Conservation (phyloP, 371 early-diverging fungal species). For the Mortierella sp. region DNA sequence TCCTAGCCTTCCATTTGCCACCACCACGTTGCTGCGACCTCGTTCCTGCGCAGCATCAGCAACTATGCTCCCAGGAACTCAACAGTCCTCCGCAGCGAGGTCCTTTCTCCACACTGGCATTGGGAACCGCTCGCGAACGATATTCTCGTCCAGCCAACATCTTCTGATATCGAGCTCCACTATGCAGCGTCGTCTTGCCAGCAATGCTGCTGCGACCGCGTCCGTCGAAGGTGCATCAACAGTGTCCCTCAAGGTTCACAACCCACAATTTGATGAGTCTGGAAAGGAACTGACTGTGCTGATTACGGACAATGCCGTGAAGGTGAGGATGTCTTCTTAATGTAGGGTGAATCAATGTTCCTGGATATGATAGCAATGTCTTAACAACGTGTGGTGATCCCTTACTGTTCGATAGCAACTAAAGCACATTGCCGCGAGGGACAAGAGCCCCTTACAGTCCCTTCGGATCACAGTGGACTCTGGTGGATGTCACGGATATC, state of each 20-base stretch:
- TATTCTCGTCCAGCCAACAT: neutral
- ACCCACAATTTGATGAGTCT: conserved; percentile 42
- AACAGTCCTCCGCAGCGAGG: too few relatives aligned
- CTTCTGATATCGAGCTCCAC: neutral
- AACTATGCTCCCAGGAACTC: neutral
- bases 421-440: conserved; percentile 66
- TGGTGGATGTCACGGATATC: conserved; percentile 97
- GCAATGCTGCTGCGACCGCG: conserved; percentile 12
- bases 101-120: neutral
- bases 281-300: conserved; percentile 42
- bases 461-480: conserved; percentile 91
- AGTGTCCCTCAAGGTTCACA: conserved; percentile 24
- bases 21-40: conserved; percentile 1
- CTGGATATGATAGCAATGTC: neutral
- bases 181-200: conserved; percentile 17
- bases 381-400: neutral
- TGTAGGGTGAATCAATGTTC: neutral
- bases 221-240: neutral
- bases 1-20: neutral
- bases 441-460: conserved; percentile 66
- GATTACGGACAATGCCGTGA: conserved; percentile 52
- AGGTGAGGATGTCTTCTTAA: conserved; percentile 12
- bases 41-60: conserved; percentile 22
- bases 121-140: neutral
- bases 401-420: conserved; percentile 63